A percentile compares a stretch with the other conserved stretches of the same genome.
These are phyloP conservation scores for Nothophoma quercina DNA, from an alignment of 2,329 filamentous ascomycete species.

Conservation along the genomic window DNA sequence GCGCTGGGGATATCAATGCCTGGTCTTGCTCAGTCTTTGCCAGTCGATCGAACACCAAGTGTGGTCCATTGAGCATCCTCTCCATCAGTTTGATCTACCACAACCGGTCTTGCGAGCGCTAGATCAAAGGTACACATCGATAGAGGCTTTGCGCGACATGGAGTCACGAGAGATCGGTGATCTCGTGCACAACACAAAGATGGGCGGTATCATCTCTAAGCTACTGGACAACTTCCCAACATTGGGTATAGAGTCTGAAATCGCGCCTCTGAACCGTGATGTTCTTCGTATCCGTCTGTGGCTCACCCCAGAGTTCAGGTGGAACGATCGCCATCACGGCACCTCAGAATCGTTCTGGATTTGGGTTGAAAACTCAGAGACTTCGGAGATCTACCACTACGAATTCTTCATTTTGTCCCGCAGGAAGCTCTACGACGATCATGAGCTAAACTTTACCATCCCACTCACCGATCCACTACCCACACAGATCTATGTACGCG, in stretches of 20 bases:
- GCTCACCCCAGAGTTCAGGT: slow-evolving; percentile 87
- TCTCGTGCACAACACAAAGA: slow-evolving; percentile 87
- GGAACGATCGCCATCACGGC: slow-evolving; percentile 94
- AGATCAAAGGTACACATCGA: slow-evolving; percentile 79
- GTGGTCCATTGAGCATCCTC: slow-evolving; percentile 93
- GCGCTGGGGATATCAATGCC: slow-evolving; percentile 93
- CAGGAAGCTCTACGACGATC: slow-evolving; percentile 91
- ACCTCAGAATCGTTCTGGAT: slow-evolving; percentile 97
- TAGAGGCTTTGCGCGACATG: slow-evolving; percentile 92
- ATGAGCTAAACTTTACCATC: slow-evolving; percentile 97
- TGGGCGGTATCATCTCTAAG: slow-evolving; percentile 81
- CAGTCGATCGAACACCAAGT: slow-evolving; percentile 97
- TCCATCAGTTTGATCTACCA: slow-evolving; percentile 93
- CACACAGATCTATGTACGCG: slow-evolving; percentile 93
- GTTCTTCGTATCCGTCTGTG: slow-evolving; percentile 89
- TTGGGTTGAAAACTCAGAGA: slow-evolving; percentile 99
- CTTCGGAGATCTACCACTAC: slow-evolving; percentile 95
- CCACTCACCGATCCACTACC: slow-evolving; percentile 91
- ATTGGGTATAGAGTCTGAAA: slow-evolving; percentile 87
- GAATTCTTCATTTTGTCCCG: slow-evolving; percentile 94
- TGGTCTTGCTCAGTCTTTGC: slow-evolving; percentile 87
- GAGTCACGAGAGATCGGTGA: slow-evolving; percentile 87
- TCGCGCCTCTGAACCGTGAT: slow-evolving; percentile 92
- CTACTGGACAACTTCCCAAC: slow-evolving; percentile 92
- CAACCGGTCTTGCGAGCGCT: slow-evolving; percentile 83